phyloP scores from a whole-genome alignment of 1,284 basidiomycete species.

The Phellopilus nigrolimitatus region DNA sequence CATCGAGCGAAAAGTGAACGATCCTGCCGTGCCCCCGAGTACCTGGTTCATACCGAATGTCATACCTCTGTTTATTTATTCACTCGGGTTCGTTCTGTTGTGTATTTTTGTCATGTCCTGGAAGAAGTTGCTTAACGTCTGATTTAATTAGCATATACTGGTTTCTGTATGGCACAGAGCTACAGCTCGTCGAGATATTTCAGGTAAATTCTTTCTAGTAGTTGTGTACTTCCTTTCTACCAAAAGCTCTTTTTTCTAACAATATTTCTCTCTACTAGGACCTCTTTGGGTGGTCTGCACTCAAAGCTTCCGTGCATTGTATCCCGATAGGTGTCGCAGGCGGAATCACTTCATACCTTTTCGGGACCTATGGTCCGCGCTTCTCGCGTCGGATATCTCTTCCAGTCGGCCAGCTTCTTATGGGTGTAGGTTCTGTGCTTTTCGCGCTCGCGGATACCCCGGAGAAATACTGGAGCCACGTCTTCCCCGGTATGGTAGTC shows the following conservation, averaged over 20 bases:
- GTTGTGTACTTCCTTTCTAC: too few species aligned
- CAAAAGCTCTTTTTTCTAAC: background rate
- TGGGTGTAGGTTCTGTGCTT: conserved; percentile 11
- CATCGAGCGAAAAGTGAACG: conserved; percentile 20
- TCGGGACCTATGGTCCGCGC: conserved; percentile 2
- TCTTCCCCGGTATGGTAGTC: conserved; percentile 21
- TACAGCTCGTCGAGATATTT: conserved; percentile 19
- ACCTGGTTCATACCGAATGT: conserved; percentile 12
- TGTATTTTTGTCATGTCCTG: background rate
- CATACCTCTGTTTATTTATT: conserved; percentile 19
- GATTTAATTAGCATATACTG: conserved; percentile 14
- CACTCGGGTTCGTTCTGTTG: conserved; percentile 11
- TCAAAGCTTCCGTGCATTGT: conserved; percentile 12
- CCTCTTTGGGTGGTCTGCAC: conserved; percentile 13
- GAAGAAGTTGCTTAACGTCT: background rate
- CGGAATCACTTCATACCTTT: conserved; percentile 6
- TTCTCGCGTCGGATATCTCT: conserved; percentile 9
- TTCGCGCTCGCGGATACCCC: conserved; percentile 16
- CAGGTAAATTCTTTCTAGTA: conserved; percentile 5
- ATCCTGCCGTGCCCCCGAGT: conserved; percentile 20
- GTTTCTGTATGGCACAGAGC: conserved; percentile 13
- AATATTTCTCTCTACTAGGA: conserved; percentile 1
- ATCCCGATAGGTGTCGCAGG: conserved; percentile 15
- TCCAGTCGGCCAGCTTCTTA: conserved; percentile 7
- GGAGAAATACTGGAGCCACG: conserved; percentile 19